phyloP scores from a whole-genome alignment of 108 stramenopile genomes.

The Cylindrotheca fusiformis region DNA sequence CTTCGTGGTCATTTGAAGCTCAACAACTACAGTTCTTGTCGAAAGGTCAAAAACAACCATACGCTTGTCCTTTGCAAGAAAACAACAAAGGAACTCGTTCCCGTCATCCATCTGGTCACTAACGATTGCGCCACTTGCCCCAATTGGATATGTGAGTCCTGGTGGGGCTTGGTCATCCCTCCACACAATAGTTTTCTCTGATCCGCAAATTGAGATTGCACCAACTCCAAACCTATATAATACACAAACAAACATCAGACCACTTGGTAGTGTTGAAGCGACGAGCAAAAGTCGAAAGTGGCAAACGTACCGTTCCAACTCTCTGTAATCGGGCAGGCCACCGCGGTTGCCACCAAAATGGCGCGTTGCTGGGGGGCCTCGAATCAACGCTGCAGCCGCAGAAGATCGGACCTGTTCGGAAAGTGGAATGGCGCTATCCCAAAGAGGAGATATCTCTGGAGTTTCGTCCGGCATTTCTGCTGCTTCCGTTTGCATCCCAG shows the following conservation, averaged over 20 bases:
- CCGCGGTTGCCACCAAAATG: conserved; percentile 90
- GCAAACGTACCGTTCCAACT: conserved; percentile 32
- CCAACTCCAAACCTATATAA: conserved; percentile 56
- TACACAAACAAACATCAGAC: not conserved
- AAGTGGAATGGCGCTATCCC: conserved; percentile 53
- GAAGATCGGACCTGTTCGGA: conserved; percentile 73
- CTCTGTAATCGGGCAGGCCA: conserved; percentile 52
- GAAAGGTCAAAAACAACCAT: conserved; percentile 83
- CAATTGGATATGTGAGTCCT: conserved; percentile 81
- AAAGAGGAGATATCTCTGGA: conserved; percentile 37
- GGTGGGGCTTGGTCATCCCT: conserved; percentile 68
- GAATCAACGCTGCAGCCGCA: conserved; percentile 76
- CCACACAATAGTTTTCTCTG: conserved; percentile 88
- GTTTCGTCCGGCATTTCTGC: conserved; percentile 20
- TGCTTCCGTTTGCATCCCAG: not conserved
- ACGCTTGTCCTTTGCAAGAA: conserved; percentile 84
- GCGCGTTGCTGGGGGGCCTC: conserved; percentile 84
- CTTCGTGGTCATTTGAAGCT: conserved; percentile 91
- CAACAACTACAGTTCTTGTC: conserved; percentile 76
- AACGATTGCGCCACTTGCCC: conserved; percentile 84
- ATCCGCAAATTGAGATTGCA: conserved; percentile 79
- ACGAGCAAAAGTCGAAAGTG: not conserved
- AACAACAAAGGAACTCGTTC: conserved; percentile 87
- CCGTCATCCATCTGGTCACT: conserved; percentile 78
- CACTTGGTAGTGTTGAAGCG: not conserved